A percentile compares a stretch with the other conserved stretches of the same genome.
Conservation (phyloP, 1,284 basidiomycete genomes). For the Trametes pubescens region DNA sequence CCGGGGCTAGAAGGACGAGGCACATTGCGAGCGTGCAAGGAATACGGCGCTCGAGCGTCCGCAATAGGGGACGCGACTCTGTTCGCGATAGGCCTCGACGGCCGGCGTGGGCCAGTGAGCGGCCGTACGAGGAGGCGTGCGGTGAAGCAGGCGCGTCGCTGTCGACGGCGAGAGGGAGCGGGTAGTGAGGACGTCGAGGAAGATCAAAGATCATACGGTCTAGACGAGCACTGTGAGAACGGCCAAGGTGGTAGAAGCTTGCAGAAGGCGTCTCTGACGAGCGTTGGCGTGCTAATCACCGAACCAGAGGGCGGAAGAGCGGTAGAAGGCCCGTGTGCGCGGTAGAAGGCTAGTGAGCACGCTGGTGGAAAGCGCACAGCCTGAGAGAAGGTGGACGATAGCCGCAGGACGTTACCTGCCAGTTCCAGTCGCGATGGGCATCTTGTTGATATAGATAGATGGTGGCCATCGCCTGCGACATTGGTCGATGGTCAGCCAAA, state of each 20-base stretch:
- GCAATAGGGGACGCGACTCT: not conserved
- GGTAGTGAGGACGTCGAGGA: not conserved
- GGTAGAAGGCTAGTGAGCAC: too few relatives aligned
- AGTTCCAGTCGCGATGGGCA: too few relatives aligned
- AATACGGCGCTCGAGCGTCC: not conserved
- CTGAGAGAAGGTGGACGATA: too few relatives aligned
- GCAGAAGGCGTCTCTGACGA: not conserved
- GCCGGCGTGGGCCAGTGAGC: conserved; percentile 14
- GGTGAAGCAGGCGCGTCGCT: too few relatives aligned
- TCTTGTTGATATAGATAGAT: too few relatives aligned
- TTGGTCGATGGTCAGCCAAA: too few relatives aligned
- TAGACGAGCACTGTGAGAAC: not conserved
- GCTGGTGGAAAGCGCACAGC: too few relatives aligned
- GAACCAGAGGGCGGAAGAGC: not conserved
- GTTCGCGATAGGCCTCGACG: conserved; percentile 10
- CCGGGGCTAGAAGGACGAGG: conserved; percentile 14
- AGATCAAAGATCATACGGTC: not conserved
- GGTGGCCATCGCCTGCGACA: too few relatives aligned
- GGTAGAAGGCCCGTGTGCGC: not conserved
- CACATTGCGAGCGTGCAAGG: conserved; percentile 1
- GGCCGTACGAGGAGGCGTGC: not conserved
- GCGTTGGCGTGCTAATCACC: not conserved
- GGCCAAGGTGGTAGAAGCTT: not conserved
- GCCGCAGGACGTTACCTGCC: too few relatives aligned
- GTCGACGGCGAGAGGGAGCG: not conserved